phyloP scores from a whole-genome alignment of 176 grass and related monocot species.

The Urochloa ruziziensis region DNA sequence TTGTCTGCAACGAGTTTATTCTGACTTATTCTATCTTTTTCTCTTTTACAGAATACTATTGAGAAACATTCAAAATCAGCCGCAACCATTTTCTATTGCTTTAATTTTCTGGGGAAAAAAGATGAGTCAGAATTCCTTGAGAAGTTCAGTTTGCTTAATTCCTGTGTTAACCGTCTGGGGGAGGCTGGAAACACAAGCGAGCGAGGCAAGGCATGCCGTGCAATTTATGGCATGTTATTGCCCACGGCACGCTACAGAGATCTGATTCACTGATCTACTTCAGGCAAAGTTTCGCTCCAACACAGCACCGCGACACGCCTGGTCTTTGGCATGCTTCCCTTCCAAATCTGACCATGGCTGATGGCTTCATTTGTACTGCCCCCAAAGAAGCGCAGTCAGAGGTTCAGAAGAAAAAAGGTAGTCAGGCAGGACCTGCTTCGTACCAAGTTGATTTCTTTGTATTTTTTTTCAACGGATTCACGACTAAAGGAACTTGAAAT shows the following conservation, averaged over 20 bases:
- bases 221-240: conserved; percentile 18
- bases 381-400: not conserved
- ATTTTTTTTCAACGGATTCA: not conserved
- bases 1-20: no score
- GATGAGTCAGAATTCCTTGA: not conserved
- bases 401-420: not conserved
- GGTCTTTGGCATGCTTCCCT: not conserved
- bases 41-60: no score
- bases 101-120: no score
- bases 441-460: not conserved
- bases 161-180: not conserved
- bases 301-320: not conserved
- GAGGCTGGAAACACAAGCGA: not conserved
- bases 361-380: not conserved
- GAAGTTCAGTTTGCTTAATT: not conserved
- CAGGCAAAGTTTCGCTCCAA: not conserved
- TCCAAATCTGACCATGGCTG: not conserved
- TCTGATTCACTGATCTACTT: not conserved
- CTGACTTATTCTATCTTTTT: no score
- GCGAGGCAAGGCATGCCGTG: conserved; percentile 31
- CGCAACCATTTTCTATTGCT: no score
- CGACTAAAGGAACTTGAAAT: not conserved
- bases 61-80: no score
- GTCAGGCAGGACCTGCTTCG: not conserved
- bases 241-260: conserved; percentile 31